Percentiles rank a stretch among this genome's conserved stretches.
These are phyloP conservation scores for Mucor saturninus DNA, from an alignment of 371 early-diverging fungal species.

Conservation along the genomic window DNA sequence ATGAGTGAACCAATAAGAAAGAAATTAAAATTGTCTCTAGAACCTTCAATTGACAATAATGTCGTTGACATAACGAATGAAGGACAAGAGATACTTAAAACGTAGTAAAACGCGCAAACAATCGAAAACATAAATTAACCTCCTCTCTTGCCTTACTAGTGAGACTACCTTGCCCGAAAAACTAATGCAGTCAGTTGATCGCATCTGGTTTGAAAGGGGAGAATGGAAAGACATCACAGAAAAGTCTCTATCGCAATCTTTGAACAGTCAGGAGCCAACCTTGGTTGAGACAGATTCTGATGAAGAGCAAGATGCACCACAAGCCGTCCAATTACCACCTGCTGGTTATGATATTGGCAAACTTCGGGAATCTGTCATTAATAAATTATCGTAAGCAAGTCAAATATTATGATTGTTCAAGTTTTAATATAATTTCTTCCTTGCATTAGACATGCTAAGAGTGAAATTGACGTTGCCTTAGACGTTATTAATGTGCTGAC, in stretches of 20 bases:
- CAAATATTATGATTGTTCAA: not conserved
- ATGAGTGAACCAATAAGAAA: conserved; percentile 39
- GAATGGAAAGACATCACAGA: conserved; percentile 61
- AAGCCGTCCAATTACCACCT: conserved; percentile 11
- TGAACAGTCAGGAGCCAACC: conserved; percentile 17
- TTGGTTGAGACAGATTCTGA: conserved; percentile 5
- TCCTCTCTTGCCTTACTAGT: conserved; percentile 25
- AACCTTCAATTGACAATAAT: conserved; percentile 53
- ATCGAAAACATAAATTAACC: too few relatives aligned
- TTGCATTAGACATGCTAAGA: conserved; percentile 62
- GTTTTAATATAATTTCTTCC: not conserved
- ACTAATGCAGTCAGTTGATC: conserved; percentile 60
- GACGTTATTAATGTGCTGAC: conserved; percentile 75
- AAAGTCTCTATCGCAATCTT: conserved; percentile 38
- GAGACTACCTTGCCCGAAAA: conserved; percentile 59
- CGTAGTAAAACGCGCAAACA: conserved; percentile 35
- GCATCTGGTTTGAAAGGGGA: conserved; percentile 59
- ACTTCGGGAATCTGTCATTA: conserved; percentile 50
- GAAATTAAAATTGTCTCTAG: conserved; percentile 60
- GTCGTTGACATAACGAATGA: conserved; percentile 61
- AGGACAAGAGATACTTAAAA: conserved; percentile 60
- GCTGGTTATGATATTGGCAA: conserved; percentile 43
- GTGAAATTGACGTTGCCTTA: conserved; percentile 75
- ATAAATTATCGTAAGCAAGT: conserved; percentile 44
- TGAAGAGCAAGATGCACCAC: conserved; percentile 14